phyloP scores from a whole-genome alignment of 257 asterid genomes.

The Prunella vulgaris region DNA sequence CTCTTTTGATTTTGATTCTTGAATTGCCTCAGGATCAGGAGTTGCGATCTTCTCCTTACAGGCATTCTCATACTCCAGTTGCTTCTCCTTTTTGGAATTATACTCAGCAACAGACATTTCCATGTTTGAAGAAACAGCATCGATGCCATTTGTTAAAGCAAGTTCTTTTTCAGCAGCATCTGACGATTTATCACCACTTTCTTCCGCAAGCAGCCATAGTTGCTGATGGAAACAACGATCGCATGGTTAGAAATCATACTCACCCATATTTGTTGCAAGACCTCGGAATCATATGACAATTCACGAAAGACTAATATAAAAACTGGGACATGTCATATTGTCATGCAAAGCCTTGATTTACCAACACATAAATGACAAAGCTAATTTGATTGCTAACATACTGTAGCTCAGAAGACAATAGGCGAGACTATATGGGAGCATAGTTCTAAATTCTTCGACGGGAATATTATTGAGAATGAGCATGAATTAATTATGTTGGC shows the following conservation, averaged over 20 bases:
- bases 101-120: slow-evolving; percentile 43
- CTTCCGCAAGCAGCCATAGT: slow-evolving; percentile 68
- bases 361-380: neutral
- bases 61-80: slow-evolving; percentile 50
- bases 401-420: neutral
- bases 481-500: neutral
- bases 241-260: slow-evolving; percentile 11
- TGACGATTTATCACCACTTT: slow-evolving; percentile 39
- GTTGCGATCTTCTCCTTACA: slow-evolving; percentile 59
- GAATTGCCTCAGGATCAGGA: slow-evolving; percentile 35
- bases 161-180: slow-evolving; percentile 52
- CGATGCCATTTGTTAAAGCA: slow-evolving; percentile 53
- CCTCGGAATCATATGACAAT: neutral
- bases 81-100: slow-evolving; percentile 60
- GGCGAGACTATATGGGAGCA: neutral
- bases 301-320: neutral
- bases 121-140: slow-evolving; percentile 67
- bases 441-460: neutral
- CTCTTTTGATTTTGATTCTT: slow-evolving; percentile 31
- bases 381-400: neutral
- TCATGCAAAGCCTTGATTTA: neutral
- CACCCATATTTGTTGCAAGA: neutral
- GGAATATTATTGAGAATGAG: too few species aligned
- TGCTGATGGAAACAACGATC: slow-evolving; percentile 42
- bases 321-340: neutral